Evolutionary conservation across 805 yeast genomes (phyloP).

Genomic region (Maudiozyma barnettii): DNA sequence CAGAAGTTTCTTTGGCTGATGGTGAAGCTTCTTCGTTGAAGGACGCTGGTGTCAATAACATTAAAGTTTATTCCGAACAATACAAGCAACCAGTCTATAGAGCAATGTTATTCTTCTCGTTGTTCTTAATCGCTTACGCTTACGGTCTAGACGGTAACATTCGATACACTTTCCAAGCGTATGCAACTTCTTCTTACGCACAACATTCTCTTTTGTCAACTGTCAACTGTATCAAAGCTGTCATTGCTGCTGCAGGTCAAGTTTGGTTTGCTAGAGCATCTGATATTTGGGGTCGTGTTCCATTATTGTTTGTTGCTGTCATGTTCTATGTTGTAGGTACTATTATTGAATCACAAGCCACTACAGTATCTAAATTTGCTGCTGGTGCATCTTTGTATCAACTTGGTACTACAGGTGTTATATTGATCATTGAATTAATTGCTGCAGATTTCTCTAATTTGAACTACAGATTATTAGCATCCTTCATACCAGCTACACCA

Average conservation of each 20-base stretch:
- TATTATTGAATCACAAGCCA: constrained; percentile 45
- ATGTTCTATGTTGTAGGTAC: constrained; percentile 46
- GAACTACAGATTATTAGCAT: constrained; percentile 53
- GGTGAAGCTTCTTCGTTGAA: constrained; percentile 1
- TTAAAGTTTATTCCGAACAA: constrained; percentile 46
- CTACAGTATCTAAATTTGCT: constrained; percentile 40
- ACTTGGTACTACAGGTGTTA: constrained; percentile 50
- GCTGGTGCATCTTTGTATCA: constrained; percentile 43
- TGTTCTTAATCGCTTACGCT: constrained; percentile 48
- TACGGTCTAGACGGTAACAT: constrained; percentile 49
- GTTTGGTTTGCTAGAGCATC: constrained; percentile 46
- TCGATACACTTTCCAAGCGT: constrained; percentile 35
- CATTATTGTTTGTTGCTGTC: constrained; percentile 36
- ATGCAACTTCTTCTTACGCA: constrained; percentile 44
- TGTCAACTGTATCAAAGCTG: constrained; percentile 43
- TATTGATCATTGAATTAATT: constrained; percentile 44
- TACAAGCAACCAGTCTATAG: constrained; percentile 52
- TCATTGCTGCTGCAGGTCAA: constrained; percentile 51
- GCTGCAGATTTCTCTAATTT: constrained; percentile 54
- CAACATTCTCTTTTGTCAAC: constrained; percentile 43
- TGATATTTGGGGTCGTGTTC: constrained; percentile 48
- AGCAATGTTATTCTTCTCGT: constrained; percentile 36
- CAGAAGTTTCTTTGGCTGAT: neutral
- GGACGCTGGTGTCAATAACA: constrained; percentile 43
- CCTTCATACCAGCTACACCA: constrained; percentile 57